These are phyloP conservation scores for Oryza meridionalis DNA, from an alignment of 176 grass and related monocot genomes.

Conservation along the genomic window DNA sequence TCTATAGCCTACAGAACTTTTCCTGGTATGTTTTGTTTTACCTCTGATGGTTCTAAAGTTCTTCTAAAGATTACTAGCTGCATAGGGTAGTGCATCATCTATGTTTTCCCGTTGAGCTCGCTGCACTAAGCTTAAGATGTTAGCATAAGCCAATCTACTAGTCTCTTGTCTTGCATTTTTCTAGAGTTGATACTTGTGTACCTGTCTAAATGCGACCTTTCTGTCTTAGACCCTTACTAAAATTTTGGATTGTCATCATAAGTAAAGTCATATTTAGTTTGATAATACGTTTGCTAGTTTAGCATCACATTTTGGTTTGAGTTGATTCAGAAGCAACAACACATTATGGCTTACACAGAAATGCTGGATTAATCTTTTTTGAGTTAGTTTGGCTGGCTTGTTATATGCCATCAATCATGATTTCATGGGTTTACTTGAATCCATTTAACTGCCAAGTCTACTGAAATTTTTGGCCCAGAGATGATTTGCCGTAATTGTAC, in stretches of 20 bases:
- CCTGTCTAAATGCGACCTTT: conserved; percentile 33
- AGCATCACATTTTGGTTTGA: not conserved
- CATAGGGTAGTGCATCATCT: not conserved
- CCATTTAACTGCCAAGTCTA: not conserved
- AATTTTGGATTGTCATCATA: not conserved
- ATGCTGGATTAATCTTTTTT: not conserved
- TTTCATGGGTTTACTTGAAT: conserved; percentile 17
- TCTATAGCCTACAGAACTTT: conserved; percentile 54
- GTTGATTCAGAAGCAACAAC: conserved; percentile 8
- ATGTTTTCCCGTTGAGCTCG: conserved; percentile 2
- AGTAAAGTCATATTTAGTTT: not conserved
- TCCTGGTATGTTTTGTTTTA: conserved; percentile 63
- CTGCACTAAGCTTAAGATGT: conserved; percentile 13
- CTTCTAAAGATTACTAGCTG: conserved; percentile 17
- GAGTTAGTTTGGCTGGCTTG: not conserved
- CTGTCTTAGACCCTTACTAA: not conserved
- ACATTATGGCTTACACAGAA: not conserved
- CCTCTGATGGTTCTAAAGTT: conserved; percentile 33
- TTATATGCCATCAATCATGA: conserved; percentile 12
- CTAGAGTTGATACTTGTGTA: conserved; percentile 5
- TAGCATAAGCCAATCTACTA: conserved; percentile 11
- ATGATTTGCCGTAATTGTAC: not conserved
- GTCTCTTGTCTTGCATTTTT: not conserved
- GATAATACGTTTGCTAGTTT: conserved; percentile 10
- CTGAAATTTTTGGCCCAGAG: conserved; percentile 1